Conservation (phyloP, 306 rosid genomes). For the Biancaea sappan region DNA sequence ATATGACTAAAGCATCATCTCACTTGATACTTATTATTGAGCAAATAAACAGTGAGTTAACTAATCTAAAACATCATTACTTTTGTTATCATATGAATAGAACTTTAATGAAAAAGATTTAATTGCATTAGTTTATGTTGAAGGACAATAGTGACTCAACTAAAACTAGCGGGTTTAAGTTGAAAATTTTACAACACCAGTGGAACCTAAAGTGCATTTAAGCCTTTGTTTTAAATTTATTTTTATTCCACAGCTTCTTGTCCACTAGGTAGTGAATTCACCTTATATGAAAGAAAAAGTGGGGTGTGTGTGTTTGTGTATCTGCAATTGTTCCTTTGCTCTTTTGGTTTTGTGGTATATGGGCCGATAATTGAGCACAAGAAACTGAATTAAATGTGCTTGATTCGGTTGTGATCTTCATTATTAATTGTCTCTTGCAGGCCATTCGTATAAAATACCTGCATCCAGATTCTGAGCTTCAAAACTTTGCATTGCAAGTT, state of each 20-base stretch:
- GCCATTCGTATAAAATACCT: constrained; percentile 78
- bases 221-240: not conserved
- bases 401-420: constrained; percentile 27
- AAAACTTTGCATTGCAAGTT: constrained; percentile 70
- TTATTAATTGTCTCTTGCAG: constrained; percentile 56
- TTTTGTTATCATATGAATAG: too few relatives aligned
- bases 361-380: constrained; percentile 1
- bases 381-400: constrained; percentile 15
- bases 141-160: not conserved
- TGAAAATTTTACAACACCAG: too few relatives aligned
- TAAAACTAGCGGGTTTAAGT: not conserved
- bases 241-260: not conserved
- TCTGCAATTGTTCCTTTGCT: not conserved
- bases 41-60: too few relatives aligned
- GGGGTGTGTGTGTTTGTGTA: not conserved
- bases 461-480: constrained; percentile 91
- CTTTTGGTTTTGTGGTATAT: constrained; percentile 16
- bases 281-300: not conserved
- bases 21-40: too few relatives aligned
- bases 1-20: too few relatives aligned
- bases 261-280: not conserved
- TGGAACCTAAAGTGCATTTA: not conserved
- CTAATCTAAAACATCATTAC: too few relatives aligned
- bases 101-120: too few relatives aligned
- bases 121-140: too few relatives aligned